Percentiles rank a stretch among this genome's conserved stretches.
Evolutionary conservation across 2,329 filamentous ascomycete species (phyloP).

Genomic region (Knoxdaviesia proteae): DNA sequence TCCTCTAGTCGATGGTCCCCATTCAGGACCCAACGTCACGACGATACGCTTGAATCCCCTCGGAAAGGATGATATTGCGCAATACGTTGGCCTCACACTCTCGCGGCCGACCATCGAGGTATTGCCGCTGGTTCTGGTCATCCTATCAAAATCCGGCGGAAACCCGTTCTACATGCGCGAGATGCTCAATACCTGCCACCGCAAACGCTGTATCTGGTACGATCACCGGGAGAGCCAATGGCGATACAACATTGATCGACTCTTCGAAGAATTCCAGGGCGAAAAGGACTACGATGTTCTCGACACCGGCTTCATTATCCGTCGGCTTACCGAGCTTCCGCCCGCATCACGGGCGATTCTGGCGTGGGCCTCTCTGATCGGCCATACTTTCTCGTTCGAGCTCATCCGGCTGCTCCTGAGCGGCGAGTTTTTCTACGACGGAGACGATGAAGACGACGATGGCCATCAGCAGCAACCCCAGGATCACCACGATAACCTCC

Average conservation of each 20-base stretch:
- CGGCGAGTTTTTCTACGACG: conserved; percentile 45
- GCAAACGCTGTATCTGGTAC: conserved; percentile 78
- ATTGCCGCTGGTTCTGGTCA: conserved; percentile 57
- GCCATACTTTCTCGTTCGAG: conserved; percentile 65
- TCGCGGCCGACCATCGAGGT: conserved; percentile 53
- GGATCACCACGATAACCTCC: too few species aligned
- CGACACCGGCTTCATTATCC: conserved; percentile 64
- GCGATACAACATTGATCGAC: conserved; percentile 66
- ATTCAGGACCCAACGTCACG: conserved; percentile 36
- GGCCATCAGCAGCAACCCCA: conserved; percentile 1
- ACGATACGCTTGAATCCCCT: conserved; percentile 54
- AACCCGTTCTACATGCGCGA: conserved; percentile 85
- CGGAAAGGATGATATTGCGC: conserved; percentile 55
- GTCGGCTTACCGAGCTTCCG: conserved; percentile 57
- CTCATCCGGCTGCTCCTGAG: conserved; percentile 58
- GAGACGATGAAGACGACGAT: conserved; percentile 26
- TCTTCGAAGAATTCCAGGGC: conserved; percentile 69
- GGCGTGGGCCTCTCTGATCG: conserved; percentile 69
- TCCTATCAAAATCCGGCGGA: conserved; percentile 73
- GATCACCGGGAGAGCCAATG: conserved; percentile 67
- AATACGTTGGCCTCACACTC: conserved; percentile 67
- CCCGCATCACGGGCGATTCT: conserved; percentile 55
- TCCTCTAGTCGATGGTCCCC: conserved; percentile 17
- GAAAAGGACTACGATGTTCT: conserved; percentile 62
- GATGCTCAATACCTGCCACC: conserved; percentile 72